Base-by-base conservation (phyloP, 768 basidiomycete genomes). In the Obba rivulosa region DNA sequence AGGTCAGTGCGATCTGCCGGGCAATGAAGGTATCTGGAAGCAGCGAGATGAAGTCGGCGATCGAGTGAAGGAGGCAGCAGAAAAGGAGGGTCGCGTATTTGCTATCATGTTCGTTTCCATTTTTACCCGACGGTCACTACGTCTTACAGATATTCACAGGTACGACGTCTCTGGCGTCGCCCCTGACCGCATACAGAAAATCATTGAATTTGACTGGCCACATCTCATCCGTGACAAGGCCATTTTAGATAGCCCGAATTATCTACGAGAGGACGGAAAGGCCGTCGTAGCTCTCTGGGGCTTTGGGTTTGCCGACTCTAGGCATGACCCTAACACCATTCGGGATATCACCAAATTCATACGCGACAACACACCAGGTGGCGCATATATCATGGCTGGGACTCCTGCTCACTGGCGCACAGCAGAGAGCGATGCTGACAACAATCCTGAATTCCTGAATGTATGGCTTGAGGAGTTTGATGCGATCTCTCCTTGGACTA, bases 151-250 rank as follows among this genome's bases (percentile, higher is more conserved):
- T 31, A n/a, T 8, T 11, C 44, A 9, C 49, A 90, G 88, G 87
- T 91, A 92, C 61, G 88, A 92, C 62, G 81, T 92, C 2, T 78
- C 86, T 8, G 85, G 87, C 17, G 81, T 91, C n/a, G 67, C 83
- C 20, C 71, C 83, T 5, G 79, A 84, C 46, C 79, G 80, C 46
- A 76, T 92, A n/a, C 79, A 78, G 45, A 67, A 67, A 8, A 71
- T 88, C 38, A 64, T 92, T 14, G 77, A 85, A 55, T 73, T 75
- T 39, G 90, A 92, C 63, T 89, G 87, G 84, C 57, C 64, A 4
- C 86, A 90, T 61, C 80, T 92, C 35, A 59, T 90, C 21, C 74
- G 66, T 41, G 70, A 79, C 18, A 74, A 82, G 57, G 69, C 73
- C 17, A 59, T 90, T 13, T 68, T 91, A 20, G 80, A 86, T 53